Evolutionary conservation across 2,329 filamentous ascomycete species (phyloP).

Genomic region (Emmonsiellopsis sp.): DNA sequence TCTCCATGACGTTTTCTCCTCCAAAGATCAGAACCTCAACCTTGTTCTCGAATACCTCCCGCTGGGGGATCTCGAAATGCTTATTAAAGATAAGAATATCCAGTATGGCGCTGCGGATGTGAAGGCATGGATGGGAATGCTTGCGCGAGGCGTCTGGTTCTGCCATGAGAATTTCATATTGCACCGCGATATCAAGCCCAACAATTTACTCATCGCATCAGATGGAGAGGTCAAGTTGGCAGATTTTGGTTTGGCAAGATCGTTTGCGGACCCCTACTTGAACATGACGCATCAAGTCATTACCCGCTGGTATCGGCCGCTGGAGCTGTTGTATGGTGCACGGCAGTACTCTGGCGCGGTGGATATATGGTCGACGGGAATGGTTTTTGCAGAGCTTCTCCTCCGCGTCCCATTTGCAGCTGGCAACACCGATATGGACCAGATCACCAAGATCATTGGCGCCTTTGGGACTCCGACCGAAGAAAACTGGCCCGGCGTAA

Average conservation of each 20-base stretch:
- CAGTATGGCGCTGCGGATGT: constrained; percentile 82
- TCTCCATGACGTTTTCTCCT: constrained; percentile 84
- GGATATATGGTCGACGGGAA: constrained; percentile 87
- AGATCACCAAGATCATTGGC: constrained; percentile 74
- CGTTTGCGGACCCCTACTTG: constrained; percentile 77
- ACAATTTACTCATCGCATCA: constrained; percentile 89
- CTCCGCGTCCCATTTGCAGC: constrained; percentile 74
- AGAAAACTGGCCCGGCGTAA: constrained; percentile 90
- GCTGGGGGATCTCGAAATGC: constrained; percentile 86
- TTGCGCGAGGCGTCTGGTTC: constrained; percentile 87
- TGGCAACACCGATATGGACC: constrained; percentile 75
- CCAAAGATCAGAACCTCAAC: constrained; percentile 93
- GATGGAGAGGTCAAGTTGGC: constrained; percentile 92
- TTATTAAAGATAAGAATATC: constrained; percentile 78
- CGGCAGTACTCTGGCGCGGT: constrained; percentile 83
- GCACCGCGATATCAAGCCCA: constrained; percentile 97
- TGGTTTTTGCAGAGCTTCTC: constrained; percentile 86
- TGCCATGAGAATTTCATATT: constrained; percentile 91
- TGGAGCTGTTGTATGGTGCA: constrained; percentile 85
- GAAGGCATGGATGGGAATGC: constrained; percentile 98
- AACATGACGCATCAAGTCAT: constrained; percentile 93
- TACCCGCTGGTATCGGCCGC: constrained; percentile 92
- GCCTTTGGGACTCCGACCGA: constrained; percentile 85
- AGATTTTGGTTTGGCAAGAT: constrained; percentile 90
- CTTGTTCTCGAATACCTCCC: constrained; percentile 91